A percentile compares a stretch with the other conserved stretches of the same genome.
phyloP scores from a whole-genome alignment of 2,329 filamentous ascomycete species.

The Penicillium decumbens region DNA sequence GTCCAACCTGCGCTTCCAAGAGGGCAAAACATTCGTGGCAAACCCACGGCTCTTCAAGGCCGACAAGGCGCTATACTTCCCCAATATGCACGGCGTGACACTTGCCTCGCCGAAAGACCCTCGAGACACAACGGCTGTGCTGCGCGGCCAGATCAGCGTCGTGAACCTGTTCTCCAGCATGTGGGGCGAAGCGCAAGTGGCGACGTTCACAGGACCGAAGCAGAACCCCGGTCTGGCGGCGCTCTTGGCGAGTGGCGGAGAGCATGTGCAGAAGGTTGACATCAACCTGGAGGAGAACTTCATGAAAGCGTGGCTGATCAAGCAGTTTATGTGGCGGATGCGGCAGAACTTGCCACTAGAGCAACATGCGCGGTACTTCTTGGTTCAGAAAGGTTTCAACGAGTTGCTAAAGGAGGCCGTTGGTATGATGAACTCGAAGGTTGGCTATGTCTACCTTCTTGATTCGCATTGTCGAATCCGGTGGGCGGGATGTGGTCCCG shows the following conservation, averaged over 20 bases:
- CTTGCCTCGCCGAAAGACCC: slow-evolving; percentile 56
- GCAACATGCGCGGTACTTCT: slow-evolving; percentile 56
- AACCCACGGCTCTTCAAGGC: slow-evolving; percentile 78
- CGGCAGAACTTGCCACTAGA: slow-evolving; percentile 45
- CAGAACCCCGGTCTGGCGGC: slow-evolving; percentile 67
- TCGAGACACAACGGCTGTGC: slow-evolving; percentile 68
- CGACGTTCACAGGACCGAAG: slow-evolving; percentile 62
- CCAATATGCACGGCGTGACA: slow-evolving; percentile 80
- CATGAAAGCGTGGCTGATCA: slow-evolving; percentile 57
- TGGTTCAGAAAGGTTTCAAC: slow-evolving; percentile 54
- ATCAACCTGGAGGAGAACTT: slow-evolving; percentile 83
- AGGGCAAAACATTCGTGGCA: slow-evolving; percentile 87
- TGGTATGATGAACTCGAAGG: slow-evolving; percentile 77
- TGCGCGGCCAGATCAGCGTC: slow-evolving; percentile 69
- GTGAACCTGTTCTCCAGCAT: slow-evolving; percentile 75
- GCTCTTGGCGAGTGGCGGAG: slow-evolving; percentile 51
- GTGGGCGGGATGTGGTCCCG: slow-evolving; percentile 74
- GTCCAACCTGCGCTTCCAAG: slow-evolving; percentile 73
- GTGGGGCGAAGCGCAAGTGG: slow-evolving; percentile 80
- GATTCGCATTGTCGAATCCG: slow-evolving; percentile 83
- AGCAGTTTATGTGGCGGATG: slow-evolving; percentile 51
- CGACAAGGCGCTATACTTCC: slow-evolving; percentile 83
- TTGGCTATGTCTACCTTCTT: slow-evolving; percentile 88
- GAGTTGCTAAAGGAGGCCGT: slow-evolving; percentile 56
- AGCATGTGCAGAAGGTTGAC: slow-evolving; percentile 68